Base-by-base conservation (phyloP, 2,329 filamentous ascomycete genomes). In the Arthroderma sp. region DNA sequence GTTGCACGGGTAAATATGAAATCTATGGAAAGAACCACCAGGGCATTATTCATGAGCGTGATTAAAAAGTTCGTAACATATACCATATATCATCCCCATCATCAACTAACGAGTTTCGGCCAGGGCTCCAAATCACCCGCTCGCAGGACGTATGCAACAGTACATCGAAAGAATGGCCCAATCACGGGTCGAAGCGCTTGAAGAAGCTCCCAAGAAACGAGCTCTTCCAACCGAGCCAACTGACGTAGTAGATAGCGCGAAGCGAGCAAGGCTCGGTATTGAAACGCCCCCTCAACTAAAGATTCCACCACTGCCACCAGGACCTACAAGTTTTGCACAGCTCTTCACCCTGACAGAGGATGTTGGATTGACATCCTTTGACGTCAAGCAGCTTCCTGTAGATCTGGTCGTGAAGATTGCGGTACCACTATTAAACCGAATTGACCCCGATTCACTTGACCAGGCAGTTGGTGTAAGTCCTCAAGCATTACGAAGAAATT, bases 11-110 rank as follows among this genome's bases (percentile, higher is more conserved):
- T 98, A 48, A 78, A 89, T 55, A 75, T 94, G 49, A 86, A 82
- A 64, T 96, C 89, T 4, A 91, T 98, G 79, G 89, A 95, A 63
- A 86, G 94, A 59, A 98, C 91, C 27, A 84, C 84, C 3, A 78
- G 87, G 55, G 79, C 87, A 53, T 68, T 98, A 39, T 72, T 96
- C 34, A 75, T 88, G 43, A 88, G 95, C 63, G 70, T 94, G 43
- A 71, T 83, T 53, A 89, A 89, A 67, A 76, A 79, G 82, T 85
- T 71, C 53, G 70, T 50, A 40, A 31, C 28, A 29, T 33, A 28
- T 40, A 34, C 43, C 38, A 38, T 32, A 27, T 45, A 37, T 31
- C 27, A 30, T 29, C 7, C 27, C 22, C 36, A 32, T n/a, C 28
- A 11, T 40, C 2, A 11, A 36, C 44, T 51, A 63, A 52, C 33